Base-by-base conservation (phyloP, 768 basidiomycete species). In the Coprinopsis cinerea region DNA sequence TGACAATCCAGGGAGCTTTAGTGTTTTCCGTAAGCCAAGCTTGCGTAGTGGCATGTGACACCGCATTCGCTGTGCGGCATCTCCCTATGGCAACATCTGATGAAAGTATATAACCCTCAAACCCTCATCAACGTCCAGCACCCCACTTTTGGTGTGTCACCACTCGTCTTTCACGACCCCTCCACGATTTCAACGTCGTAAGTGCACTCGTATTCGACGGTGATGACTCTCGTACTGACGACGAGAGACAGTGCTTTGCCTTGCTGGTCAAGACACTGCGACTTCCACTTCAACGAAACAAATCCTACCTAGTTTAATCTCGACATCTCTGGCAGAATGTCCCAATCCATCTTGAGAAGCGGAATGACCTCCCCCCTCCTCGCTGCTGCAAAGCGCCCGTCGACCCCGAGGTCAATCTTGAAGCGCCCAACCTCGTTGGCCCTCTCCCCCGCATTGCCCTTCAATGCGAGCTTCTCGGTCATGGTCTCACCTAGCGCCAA, bases 221-320 rank as follows among this genome's bases (percentile, higher is more conserved):
- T 39, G 26, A 22, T 35, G 39, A 54, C 51, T 42, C 26, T 32
- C 32, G 37, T 42, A 4, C 20, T 45, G 28, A 9, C 10, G 25
- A 26, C 47, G 9, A 4, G 6, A 24, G 43, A 55, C 55, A 57
- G 61, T 57, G 63, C 65, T 66, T 60, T 68, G 68, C 60, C 70
- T 71, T 75, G 71, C 71, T 73, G 71, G 71, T 62, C 71, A 72
- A 73, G 71, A 67, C 68, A 67, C 64, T 63, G 65, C 66, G 68
- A 60, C 60, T 59, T 60, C 61, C 61, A 61, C 17, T 55, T 53
- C 64, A 49, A 51, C 41, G 20, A 48, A 57, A 48, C 46, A 44
- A 47, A 47, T 44, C 49, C 42, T 52, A 28, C 44, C 46, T 48
- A 40, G 51, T 37, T 40, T 30, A 32, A 18, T 39, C 53, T 52